Base-by-base conservation (phyloP, 257 asterid genomes). In the Eucommia ulmoides region DNA sequence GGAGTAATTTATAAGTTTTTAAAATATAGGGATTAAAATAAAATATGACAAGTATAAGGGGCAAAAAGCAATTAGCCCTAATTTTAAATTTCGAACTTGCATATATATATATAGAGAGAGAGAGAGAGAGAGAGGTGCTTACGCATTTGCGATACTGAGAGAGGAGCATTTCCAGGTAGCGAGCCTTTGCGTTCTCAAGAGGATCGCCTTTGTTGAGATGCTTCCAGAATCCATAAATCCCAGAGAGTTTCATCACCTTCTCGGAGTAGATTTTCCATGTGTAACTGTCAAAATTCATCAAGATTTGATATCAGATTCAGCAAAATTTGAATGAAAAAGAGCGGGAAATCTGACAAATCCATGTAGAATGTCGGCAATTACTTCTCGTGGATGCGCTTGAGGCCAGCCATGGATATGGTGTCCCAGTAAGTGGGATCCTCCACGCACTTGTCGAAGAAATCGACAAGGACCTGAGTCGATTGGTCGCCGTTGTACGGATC, bases 141-240 rank as follows among this genome's bases (percentile, higher is more conserved):
- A 88, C 97, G 88, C 81, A 52, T 60, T 81, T 74, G 52, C 97
- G 93, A 52, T 33, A 78, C 66, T 88, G 82, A 67, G 84, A 93
- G 8, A 74, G 83, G 33, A 88, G 82, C 97, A 88, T 88, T 52
- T 88, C 97, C 18, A 88, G 89, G 59, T 84, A 88, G 3, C 96
- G 85, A 22, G 93, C 71, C n/a, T n/a, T n/a, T n/a, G n/a, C n/a
- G 22, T 78, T 85, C 76, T 80, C 94, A 25, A 61, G 81, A 49
- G 94, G 89, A 63, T 89, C 94, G 2, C 82, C 84, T 67, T 89
- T 83, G 17, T 94, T 85, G 19, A 85, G 92, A 33, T 82, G 54
- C 23, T 85, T 89, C 96, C 93, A 85, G 71, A 89, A 89, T 18
- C 96, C 98, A 35, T 89, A 89, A 24, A 89, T 94, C 9, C 93